Evolutionary conservation across 257 asterid genomes (phyloP).

Genomic region (Perilla frutescens): DNA sequence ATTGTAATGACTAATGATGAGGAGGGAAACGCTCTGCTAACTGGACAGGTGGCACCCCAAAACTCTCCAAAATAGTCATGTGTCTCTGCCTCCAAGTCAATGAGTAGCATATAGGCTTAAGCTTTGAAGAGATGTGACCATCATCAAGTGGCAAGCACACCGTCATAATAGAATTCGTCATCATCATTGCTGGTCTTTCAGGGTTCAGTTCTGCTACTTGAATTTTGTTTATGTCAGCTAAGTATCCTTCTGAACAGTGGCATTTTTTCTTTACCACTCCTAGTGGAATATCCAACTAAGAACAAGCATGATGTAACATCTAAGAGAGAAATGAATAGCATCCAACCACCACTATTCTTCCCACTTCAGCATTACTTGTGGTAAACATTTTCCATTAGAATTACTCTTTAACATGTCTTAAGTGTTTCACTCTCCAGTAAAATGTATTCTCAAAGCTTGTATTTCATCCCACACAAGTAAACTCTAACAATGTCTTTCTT

Average conservation of each 20-base stretch:
- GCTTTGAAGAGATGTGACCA: neutral
- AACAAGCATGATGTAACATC: neutral
- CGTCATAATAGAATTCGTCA: neutral
- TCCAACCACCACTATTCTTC: constrained; percentile 4
- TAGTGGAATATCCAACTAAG: neutral
- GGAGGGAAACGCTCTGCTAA: too few relatives aligned
- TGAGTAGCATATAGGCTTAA: neutral
- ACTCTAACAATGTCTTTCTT: neutral
- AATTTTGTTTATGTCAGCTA: neutral
- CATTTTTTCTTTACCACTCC: neutral
- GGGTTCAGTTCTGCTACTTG: neutral
- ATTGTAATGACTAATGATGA: too few relatives aligned
- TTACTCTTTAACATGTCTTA: neutral
- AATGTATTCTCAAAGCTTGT: constrained; percentile 14
- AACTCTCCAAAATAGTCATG: too few relatives aligned
- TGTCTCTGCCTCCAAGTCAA: neutral
- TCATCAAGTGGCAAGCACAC: neutral
- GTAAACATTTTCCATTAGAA: neutral
- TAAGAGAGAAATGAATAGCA: neutral
- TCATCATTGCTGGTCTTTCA: neutral
- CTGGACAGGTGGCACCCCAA: too few relatives aligned
- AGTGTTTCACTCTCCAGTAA: neutral
- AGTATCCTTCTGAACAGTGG: constrained; percentile 7
- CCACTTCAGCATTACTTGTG: neutral
- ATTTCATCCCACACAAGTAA: constrained; percentile 1